Percentiles rank a stretch among this genome's conserved stretches.
phyloP scores from a whole-genome alignment of 352 stramenopile species.

The Lagenidium sp. region DNA sequence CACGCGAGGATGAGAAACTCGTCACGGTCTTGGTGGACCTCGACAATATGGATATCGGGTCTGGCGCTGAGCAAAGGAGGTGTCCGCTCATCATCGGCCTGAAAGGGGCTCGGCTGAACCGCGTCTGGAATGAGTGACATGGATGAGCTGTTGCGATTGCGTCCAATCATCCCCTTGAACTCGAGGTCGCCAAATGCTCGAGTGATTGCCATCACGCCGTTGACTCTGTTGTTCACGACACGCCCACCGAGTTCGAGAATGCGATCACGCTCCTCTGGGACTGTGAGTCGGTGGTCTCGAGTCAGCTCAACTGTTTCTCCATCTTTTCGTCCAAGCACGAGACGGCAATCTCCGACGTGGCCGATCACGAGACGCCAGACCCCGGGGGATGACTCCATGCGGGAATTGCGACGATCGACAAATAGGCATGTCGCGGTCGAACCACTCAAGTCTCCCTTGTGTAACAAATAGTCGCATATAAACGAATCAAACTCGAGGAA shows the following conservation, averaged over 20 bases:
- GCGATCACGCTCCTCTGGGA: conserved; percentile 32
- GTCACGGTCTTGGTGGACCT: conserved; percentile 26
- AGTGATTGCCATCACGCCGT: conserved; percentile 81
- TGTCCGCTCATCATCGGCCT: conserved; percentile 40
- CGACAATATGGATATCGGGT: conserved; percentile 36
- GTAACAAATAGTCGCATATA: conserved; percentile 57
- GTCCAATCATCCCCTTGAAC: conserved; percentile 51
- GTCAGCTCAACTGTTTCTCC: conserved; percentile 41
- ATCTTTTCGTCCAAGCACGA: conserved; percentile 37
- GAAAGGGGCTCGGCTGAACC: conserved; percentile 20
- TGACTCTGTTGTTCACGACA: conserved; percentile 78
- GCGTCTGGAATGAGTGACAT: conserved; percentile 8
- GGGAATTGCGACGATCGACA: conserved; percentile 5
- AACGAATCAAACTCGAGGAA: conserved; percentile 62
- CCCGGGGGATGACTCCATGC: neutral
- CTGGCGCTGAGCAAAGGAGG: conserved; percentile 38
- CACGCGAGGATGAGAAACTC: conserved; percentile 71
- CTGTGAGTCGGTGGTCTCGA: conserved; percentile 53
- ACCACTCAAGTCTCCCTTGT: conserved; percentile 66
- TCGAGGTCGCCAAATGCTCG: conserved; percentile 77
- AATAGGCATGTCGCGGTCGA: conserved; percentile 64
- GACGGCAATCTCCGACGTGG: conserved; percentile 72
- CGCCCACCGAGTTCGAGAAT: conserved; percentile 44
- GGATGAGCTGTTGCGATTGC: conserved; percentile 3
- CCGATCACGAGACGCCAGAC: conserved; percentile 21